Conservation (phyloP, 306 rosid species). For the Gleditsia sinensis region DNA sequence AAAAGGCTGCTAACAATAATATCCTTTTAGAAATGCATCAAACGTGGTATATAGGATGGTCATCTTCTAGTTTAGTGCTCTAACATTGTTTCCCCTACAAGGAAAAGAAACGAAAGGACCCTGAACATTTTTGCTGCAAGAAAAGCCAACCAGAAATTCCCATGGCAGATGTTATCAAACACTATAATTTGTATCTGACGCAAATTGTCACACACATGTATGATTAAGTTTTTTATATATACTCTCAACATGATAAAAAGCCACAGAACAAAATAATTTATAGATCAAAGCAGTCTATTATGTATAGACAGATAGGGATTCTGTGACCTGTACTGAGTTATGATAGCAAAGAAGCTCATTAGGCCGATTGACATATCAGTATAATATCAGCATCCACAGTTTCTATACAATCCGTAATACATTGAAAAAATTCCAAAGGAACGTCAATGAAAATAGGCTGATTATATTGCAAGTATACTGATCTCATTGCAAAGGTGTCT, state of each 20-base stretch:
- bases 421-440: no score
- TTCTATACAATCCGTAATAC: conserved; percentile 25
- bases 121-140: neutral
- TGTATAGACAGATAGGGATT: neutral
- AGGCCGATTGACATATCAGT: neutral
- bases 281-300: neutral
- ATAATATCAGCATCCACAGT: neutral
- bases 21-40: neutral
- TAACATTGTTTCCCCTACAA: neutral
- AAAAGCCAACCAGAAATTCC: neutral
- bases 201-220: neutral
- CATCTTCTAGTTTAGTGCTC: neutral
- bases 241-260: neutral
- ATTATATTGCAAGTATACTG: neutral
- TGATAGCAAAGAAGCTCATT: neutral
- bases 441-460: neutral
- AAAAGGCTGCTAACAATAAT: neutral
- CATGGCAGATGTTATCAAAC: neutral
- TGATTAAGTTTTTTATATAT: neutral
- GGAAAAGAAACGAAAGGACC: neutral
- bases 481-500: neutral
- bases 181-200: neutral
- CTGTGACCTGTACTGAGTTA: neutral
- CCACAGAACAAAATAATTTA: neutral
- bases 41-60: neutral